Base-by-base conservation (phyloP, 768 basidiomycete species). In the Rossbeevera mucosa region DNA sequence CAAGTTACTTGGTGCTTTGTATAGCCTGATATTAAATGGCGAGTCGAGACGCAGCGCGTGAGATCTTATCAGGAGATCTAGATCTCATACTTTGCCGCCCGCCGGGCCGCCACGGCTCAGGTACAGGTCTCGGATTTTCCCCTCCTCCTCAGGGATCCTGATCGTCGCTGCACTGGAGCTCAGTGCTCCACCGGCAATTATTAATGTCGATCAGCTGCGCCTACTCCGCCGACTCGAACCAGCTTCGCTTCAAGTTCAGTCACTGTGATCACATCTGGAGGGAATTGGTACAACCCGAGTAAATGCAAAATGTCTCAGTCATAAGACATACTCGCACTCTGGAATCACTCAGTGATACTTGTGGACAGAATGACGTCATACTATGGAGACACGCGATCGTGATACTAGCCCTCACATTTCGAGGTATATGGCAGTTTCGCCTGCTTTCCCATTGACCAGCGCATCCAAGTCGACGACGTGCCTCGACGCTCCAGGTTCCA, bases 51-150 rank as follows among this genome's bases (percentile, higher is more conserved):
- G 26, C 26, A 26, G 6, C 6, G n/a, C 33, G 36, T 18, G 18
- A 38, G 20, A 48, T 41, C 21, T 41, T 11, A 33, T 58, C 13
- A 26, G 50, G n/a, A n/a, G n/a, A n/a, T n/a, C n/a, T n/a, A 51
- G 20, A 51, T 29, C 7, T 25, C 22, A 24, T 20, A 18, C 33
- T 36, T 36, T 36, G n/a, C 33, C 33, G 33, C 33, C 33, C 33
- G n/a, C 33, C 33, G n/a, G 33, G n/a, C 16, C 16, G 31, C 16
- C 16, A 16, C 7, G 7, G 31, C 31, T 31, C 30, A 36, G 18
- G 8, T 36, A 21, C 20, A 22, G 20, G 9, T 12, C 29, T 44
- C 24, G 21, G 20, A 8, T 30, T 30, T 46, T 50, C 41, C 50
- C 44, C 50, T 41, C 51, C 44, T 45, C 41, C 20, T 49, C 31